These are phyloP conservation scores for Erodium maritimum DNA, from an alignment of 345 rosid species.

Conservation along the genomic window DNA sequence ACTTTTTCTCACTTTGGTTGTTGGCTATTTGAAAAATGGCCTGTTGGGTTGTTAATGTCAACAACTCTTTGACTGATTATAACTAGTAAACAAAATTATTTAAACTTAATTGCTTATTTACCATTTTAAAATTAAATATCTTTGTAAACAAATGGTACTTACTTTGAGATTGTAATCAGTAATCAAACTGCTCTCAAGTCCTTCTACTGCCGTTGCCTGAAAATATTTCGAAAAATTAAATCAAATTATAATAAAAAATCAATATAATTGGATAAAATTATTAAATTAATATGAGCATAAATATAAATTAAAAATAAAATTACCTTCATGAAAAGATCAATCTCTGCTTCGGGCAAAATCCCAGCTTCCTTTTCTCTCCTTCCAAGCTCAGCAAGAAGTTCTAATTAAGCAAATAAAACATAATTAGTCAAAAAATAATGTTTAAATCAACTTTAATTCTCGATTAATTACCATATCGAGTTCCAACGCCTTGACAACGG, in stretches of 20 bases:
- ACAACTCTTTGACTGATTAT: too few relatives aligned
- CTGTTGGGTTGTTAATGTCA: too few relatives aligned
- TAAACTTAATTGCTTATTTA: too few relatives aligned
- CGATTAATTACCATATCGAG: conserved; percentile 56
- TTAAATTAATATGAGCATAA: background rate
- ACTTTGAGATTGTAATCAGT: conserved; percentile 88
- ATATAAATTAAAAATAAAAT: background rate
- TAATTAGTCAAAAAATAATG: background rate
- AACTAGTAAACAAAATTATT: background rate
- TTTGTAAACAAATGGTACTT: too few relatives aligned
- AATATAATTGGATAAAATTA: background rate
- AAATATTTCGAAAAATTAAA: conserved; percentile 1
- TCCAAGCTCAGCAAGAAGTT: conserved; percentile 60
- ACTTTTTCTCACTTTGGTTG: background rate
- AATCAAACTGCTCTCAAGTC: conserved; percentile 64
- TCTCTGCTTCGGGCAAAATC: conserved; percentile 67
- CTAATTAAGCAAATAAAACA: conserved; percentile 15
- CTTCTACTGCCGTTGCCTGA: conserved; percentile 65
- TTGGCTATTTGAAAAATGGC: background rate
- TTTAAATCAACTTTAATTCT: too few relatives aligned
- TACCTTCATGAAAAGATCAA: conserved; percentile 90
- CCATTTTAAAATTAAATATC: too few relatives aligned
- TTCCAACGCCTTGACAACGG: conserved; percentile 83
- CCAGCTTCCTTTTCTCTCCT: conserved; percentile 72
- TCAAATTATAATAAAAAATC: background rate